phyloP scores from a whole-genome alignment of 1,284 basidiomycete genomes.

The Rhodotorula sp. region DNA sequence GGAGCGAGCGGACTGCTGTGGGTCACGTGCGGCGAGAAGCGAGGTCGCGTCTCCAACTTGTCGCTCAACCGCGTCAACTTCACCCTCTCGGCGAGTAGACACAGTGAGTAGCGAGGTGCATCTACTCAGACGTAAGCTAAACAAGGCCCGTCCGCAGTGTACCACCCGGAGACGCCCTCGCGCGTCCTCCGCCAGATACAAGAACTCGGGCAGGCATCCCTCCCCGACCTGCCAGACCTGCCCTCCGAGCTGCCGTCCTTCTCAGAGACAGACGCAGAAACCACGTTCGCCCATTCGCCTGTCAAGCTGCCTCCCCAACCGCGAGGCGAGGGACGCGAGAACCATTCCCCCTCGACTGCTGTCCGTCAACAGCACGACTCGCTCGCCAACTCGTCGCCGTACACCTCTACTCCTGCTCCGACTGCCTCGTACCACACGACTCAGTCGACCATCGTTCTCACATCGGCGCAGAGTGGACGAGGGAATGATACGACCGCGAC shows the following conservation, averaged over 20 bases:
- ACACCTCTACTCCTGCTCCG: constrained; percentile 34
- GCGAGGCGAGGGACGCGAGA: constrained; percentile 1
- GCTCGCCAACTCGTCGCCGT: constrained; percentile 14
- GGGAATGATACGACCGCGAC: constrained; percentile 22
- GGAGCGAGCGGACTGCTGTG: too few relatives aligned
- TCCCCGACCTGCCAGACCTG: constrained; percentile 39
- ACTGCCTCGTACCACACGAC: not conserved
- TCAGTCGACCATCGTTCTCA: constrained; percentile 9
- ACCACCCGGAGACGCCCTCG: constrained; percentile 41
- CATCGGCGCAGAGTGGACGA: not conserved
- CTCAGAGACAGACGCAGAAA: constrained; percentile 32
- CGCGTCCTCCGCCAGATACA: constrained; percentile 38
- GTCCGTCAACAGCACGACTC: constrained; percentile 4
- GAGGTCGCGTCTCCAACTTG: not conserved
- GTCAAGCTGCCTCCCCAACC: not conserved
- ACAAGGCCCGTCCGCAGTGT: constrained; percentile 11
- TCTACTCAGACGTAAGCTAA: not conserved
- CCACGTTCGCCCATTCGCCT: constrained; percentile 26
- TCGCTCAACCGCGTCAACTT: not conserved
- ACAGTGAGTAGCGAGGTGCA: not conserved
- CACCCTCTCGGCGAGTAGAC: not conserved
- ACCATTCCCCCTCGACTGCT: not conserved
- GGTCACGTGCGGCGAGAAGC: too few relatives aligned
- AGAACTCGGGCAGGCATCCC: constrained; percentile 30
- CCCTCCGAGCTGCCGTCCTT: constrained; percentile 31